phyloP scores from a whole-genome alignment of 495 filamentous ascomycete species.

The Neurospora pannonica region DNA sequence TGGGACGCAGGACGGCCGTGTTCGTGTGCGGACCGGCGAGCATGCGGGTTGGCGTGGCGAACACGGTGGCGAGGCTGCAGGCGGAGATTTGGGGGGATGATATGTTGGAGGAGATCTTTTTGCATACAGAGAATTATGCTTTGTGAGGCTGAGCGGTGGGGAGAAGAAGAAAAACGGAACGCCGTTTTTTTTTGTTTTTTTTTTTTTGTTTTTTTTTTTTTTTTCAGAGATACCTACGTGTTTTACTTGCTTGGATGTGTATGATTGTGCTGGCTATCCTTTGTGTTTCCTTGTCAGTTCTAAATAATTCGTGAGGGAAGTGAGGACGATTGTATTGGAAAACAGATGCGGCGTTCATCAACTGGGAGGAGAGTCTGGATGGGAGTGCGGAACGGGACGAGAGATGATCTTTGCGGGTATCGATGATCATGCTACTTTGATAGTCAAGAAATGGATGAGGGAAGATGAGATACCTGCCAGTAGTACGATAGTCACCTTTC shows the following conservation, averaged over 20 bases:
- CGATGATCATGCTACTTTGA: neutral
- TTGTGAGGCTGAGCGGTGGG: slow-evolving; percentile 34
- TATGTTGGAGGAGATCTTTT: slow-evolving; percentile 77
- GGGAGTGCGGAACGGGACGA: neutral
- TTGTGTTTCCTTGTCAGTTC: neutral
- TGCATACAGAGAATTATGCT: slow-evolving; percentile 94
- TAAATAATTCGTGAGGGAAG: neutral
- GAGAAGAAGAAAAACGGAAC: neutral
- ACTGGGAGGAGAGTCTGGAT: neutral
- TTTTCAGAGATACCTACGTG: neutral
- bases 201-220: neutral
- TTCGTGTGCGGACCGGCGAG: slow-evolving; percentile 85
- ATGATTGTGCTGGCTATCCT: neutral
- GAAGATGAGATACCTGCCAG: neutral
- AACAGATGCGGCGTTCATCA: neutral
- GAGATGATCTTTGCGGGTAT: neutral
- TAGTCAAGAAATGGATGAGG: neutral
- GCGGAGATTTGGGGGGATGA: slow-evolving; percentile 68
- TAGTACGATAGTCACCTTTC: neutral
- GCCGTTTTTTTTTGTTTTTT: neutral
- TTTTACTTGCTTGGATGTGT: neutral
- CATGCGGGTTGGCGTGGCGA: slow-evolving; percentile 81
- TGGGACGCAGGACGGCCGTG: slow-evolving; percentile 75
- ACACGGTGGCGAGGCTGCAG: slow-evolving; percentile 75
- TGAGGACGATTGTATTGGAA: neutral